Evolutionary conservation across 805 yeast genomes (phyloP).

Genomic region (Metschnikowia henanensis): DNA sequence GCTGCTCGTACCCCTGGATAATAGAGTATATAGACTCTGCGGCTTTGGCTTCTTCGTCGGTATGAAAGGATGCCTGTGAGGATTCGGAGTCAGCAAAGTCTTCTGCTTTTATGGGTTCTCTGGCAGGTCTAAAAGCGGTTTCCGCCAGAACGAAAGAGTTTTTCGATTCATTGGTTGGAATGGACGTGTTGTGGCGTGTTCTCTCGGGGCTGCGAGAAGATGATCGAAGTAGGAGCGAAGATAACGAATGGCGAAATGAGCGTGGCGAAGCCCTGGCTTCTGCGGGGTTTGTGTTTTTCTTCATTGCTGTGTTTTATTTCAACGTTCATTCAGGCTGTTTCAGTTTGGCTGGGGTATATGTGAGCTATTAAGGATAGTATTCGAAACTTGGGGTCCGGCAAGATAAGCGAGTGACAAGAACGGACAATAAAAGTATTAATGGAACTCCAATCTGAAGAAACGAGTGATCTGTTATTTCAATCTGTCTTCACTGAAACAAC

Average conservation of each 20-base stretch:
- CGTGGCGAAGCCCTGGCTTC: conserved; percentile 4
- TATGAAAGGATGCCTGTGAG: conserved; percentile 10
- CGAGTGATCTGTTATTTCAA: background rate
- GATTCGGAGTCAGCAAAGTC: conserved; percentile 43
- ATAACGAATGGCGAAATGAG: conserved; percentile 7
- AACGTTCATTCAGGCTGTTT: too few species aligned
- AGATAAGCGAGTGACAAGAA: conserved; percentile 3
- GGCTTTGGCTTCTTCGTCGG: conserved; percentile 17
- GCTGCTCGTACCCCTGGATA: conserved; percentile 27
- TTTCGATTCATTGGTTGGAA: conserved; percentile 8
- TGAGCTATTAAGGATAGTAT: too few species aligned
- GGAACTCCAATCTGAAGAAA: background rate
- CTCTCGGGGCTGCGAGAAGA: conserved; percentile 11
- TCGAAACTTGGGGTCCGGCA: too few species aligned
- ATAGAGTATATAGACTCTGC: conserved; percentile 33
- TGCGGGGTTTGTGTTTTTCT: background rate
- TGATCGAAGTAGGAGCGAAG: conserved; percentile 5
- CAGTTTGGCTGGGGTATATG: too few species aligned
- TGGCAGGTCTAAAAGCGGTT: background rate
- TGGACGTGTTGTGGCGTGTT: background rate
- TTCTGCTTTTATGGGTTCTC: conserved; percentile 20
- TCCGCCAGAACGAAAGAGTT: conserved; percentile 6
- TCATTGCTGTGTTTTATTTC: too few species aligned
- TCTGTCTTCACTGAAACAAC: background rate
- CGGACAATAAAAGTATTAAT: background rate